Base-by-base conservation (phyloP, 1,284 basidiomycete species). In the Rhodotorula sp. region DNA sequence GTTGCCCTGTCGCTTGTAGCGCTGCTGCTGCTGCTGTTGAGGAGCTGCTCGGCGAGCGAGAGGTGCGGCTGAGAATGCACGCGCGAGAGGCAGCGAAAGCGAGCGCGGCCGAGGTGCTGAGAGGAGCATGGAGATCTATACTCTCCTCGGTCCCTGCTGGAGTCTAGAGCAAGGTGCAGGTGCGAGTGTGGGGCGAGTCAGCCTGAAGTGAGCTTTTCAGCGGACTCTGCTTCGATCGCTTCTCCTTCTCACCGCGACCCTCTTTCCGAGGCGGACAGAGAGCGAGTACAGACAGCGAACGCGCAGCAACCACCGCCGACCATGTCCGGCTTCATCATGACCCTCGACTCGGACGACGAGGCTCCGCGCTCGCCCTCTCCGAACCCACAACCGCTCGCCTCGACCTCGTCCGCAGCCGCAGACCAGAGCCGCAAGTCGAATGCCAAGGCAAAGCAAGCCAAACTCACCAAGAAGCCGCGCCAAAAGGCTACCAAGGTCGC, bases 311-410 rank as follows among this genome's bases (percentile, higher is more conserved):
- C 20, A 21, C 57, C n/a, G n/a, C 21, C 48, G 18, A 61, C 16
- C 48, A 79, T 77, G 67, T 77, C 81, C n/a, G 89, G 91, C 80
- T 90, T 90, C 83, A 84, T 92, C 61, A 87, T 90, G 87, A 93
- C 91, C 0, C 85, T 93, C 69, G 90, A 91, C 76, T 92, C 91
- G 47, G 91, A 91, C 77, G 84, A 84, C 34, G 91, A 92, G 79
- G 86, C 69, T 16, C 70, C 67, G 48, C 72, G 65, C 59, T 73
- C 70, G 63, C 69, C 64, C 61, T 73, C 64, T 78, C 76, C 58
- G 31, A 15, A 29, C 10, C 31, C 21, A 58, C 0, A 14, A 12
- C 6, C 54, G n/a, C 54, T n/a, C 54, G 54, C 54, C n/a, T 26
- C 26, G 16, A 56, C 26, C 54, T 29, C 26, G 26, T 8, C 26